These are phyloP conservation scores for Cladosporium colombiae DNA, from an alignment of 2,329 filamentous ascomycete genomes.

Conservation along the genomic window DNA sequence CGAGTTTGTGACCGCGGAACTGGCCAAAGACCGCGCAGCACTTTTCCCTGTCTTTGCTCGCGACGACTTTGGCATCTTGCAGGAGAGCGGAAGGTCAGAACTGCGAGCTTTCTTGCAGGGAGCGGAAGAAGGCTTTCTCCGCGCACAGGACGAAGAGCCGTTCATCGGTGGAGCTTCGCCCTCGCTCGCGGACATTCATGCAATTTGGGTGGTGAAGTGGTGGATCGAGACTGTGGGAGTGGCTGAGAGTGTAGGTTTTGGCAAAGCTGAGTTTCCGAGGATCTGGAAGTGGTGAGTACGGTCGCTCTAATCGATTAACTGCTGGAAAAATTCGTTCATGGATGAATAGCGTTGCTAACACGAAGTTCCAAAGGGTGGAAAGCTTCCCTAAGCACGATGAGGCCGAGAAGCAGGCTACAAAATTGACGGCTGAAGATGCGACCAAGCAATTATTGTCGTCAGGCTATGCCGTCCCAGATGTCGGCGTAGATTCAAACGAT, in stretches of 20 bases:
- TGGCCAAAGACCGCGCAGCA: slow-evolving; percentile 26
- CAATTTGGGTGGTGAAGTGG: slow-evolving; percentile 30
- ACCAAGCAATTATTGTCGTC: slow-evolving; percentile 24
- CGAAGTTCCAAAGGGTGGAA: neutral
- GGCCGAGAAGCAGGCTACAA: slow-evolving; percentile 21
- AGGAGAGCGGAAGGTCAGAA: slow-evolving; percentile 25
- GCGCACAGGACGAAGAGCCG: slow-evolving; percentile 4
- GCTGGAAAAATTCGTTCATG: neutral
- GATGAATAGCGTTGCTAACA: neutral
- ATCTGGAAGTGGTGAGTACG: slow-evolving; percentile 26
- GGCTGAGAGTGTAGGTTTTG: slow-evolving; percentile 25
- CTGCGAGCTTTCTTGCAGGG: slow-evolving; percentile 24
- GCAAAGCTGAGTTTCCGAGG: slow-evolving; percentile 23
- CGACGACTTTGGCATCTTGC: slow-evolving; percentile 24
- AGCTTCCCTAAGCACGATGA: slow-evolving; percentile 24
- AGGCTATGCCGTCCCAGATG: slow-evolving; percentile 23
- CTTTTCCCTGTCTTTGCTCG: slow-evolving; percentile 29
- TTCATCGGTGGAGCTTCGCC: slow-evolving; percentile 24
- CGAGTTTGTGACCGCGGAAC: slow-evolving; percentile 24
- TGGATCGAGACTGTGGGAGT: slow-evolving; percentile 25
- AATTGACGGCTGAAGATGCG: slow-evolving; percentile 27
- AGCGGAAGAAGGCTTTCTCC: slow-evolving; percentile 27
- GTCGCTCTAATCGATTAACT: neutral
- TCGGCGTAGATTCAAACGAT: slow-evolving; percentile 25
- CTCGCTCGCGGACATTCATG: slow-evolving; percentile 27